phyloP scores from a whole-genome alignment of 1,139 yeast species.

The Candida sojae region DNA sequence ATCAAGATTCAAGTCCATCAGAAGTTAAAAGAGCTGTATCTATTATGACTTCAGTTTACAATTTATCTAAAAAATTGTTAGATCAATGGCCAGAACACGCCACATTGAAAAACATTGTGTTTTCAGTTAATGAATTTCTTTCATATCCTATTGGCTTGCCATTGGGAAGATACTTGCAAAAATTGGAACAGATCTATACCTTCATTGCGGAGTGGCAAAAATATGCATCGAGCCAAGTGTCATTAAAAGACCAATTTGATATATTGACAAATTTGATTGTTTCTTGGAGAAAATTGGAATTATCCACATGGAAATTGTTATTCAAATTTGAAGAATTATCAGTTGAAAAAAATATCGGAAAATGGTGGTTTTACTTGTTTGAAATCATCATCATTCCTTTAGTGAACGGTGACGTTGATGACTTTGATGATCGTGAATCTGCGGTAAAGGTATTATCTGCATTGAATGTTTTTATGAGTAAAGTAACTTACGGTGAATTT shows the following conservation, averaged over 20 bases:
- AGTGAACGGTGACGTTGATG: slow-evolving; percentile 14
- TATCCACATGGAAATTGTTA: slow-evolving; percentile 81
- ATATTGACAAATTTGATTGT: slow-evolving; percentile 70
- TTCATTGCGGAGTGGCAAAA: slow-evolving; percentile 91
- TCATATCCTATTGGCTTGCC: slow-evolving; percentile 67
- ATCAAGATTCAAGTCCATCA: slow-evolving; percentile 59
- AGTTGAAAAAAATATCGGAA: slow-evolving; percentile 57
- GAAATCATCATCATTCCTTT: slow-evolving; percentile 67
- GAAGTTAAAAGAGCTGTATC: slow-evolving; percentile 65
- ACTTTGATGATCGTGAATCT: slow-evolving; percentile 21
- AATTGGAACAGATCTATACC: slow-evolving; percentile 84
- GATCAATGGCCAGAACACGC: slow-evolving; percentile 95
- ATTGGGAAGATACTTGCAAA: slow-evolving; percentile 73
- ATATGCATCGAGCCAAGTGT: slow-evolving; percentile 79
- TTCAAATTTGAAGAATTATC: slow-evolving; percentile 65
- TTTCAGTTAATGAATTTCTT: slow-evolving; percentile 70
- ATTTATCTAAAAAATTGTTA: slow-evolving; percentile 50
- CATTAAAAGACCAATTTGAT: slow-evolving; percentile 57
- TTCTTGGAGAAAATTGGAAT: slow-evolving; percentile 87
- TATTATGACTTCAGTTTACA: slow-evolving; percentile 50
- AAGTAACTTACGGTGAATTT: slow-evolving; percentile 77
- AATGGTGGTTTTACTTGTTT: slow-evolving; percentile 91
- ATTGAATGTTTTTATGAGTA: slow-evolving; percentile 72
- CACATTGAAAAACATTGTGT: slow-evolving; percentile 66
- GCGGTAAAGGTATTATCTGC: slow-evolving; percentile 58